These are phyloP conservation scores for Herpetomonas muscarum DNA, from an alignment of 208 protist genomes.

Conservation along the genomic window DNA sequence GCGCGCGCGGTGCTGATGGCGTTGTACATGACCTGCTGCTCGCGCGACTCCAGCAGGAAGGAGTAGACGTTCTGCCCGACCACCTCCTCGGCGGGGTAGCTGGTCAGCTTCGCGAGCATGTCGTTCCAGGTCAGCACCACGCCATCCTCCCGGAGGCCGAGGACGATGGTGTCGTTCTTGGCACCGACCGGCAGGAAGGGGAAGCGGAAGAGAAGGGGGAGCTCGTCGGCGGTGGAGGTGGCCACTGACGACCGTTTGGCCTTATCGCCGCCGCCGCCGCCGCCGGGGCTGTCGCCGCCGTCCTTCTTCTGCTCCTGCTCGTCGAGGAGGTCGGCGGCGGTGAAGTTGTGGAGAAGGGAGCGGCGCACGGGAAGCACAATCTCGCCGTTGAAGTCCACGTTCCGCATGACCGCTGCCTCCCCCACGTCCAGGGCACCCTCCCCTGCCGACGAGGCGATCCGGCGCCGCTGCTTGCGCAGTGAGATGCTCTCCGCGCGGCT, in stretches of 20 bases:
- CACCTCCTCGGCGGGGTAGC: slow-evolving; percentile 58
- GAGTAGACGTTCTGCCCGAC: slow-evolving; percentile 84
- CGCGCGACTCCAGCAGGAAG: slow-evolving; percentile 59
- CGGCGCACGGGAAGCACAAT: slow-evolving; percentile 14
- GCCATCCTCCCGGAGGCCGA: slow-evolving; percentile 81
- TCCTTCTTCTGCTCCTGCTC: not conserved
- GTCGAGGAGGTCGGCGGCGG: slow-evolving; percentile 1
- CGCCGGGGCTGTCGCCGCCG: not conserved
- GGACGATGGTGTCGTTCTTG: slow-evolving; percentile 22
- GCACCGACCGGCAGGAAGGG: slow-evolving; percentile 25
- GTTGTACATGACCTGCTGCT: slow-evolving; percentile 67
- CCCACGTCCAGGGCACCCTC: not conserved
- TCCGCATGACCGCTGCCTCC: not conserved
- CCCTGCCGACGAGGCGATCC: slow-evolving; percentile 4
- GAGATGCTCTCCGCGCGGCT: slow-evolving; percentile 29
- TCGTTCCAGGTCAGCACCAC: slow-evolving; percentile 75
- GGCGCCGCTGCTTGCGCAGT: slow-evolving; percentile 13
- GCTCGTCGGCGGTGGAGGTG: not conserved
- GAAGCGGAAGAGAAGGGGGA: slow-evolving; percentile 34
- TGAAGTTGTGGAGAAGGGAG: not conserved
- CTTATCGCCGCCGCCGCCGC: not conserved
- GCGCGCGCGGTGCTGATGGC: slow-evolving; percentile 46
- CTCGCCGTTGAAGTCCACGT: slow-evolving; percentile 9
- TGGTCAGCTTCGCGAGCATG: slow-evolving; percentile 49
- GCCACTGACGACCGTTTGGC: slow-evolving; percentile 2